A percentile compares a stretch with the other conserved stretches of the same genome.
Conservation (phyloP, 805 yeast genomes). For the Myxozyma nipponensis region DNA sequence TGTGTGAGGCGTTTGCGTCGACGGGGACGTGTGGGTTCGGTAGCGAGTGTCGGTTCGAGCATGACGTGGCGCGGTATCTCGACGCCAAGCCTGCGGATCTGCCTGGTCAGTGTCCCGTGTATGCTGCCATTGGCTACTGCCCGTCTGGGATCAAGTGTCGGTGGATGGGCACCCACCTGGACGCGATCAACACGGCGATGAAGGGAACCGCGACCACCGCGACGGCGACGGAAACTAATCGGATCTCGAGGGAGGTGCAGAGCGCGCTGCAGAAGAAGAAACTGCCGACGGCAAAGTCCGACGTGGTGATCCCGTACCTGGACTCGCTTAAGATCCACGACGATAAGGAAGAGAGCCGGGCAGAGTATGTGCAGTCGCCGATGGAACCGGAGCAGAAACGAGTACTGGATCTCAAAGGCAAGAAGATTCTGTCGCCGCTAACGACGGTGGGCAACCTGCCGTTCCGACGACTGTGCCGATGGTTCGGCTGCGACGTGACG, state of each 20-base stretch:
- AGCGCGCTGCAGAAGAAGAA: conserved; percentile 56
- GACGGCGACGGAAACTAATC: conserved; percentile 59
- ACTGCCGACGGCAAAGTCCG: conserved; percentile 56
- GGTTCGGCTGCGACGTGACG: conserved; percentile 87
- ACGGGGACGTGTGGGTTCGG: conserved; percentile 32
- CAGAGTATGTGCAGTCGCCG: conserved; percentile 70
- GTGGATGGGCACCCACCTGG: conserved; percentile 73
- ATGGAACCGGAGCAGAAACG: conserved; percentile 80
- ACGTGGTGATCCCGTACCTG: conserved; percentile 56
- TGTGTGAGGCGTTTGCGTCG: conserved; percentile 54
- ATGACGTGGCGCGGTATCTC: conserved; percentile 66
- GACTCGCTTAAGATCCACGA: conserved; percentile 51
- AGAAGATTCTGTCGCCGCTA: conserved; percentile 88
- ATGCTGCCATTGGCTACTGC: conserved; percentile 75
- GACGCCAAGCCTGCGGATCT: conserved; percentile 65
- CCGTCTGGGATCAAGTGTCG: conserved; percentile 91
- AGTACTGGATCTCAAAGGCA: conserved; percentile 58
- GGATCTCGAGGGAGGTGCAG: conserved; percentile 48
- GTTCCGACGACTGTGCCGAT: conserved; percentile 85
- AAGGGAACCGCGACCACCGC: conserved; percentile 41
- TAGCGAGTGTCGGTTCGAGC: conserved; percentile 63
- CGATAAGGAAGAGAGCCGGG: conserved; percentile 26
- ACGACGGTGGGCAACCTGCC: conserved; percentile 98
- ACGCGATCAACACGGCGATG: conserved; percentile 41
- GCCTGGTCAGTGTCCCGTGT: conserved; percentile 81